Evolutionary conservation across 352 stramenopile species (phyloP).

Genomic region (Globisporangium nagaii): DNA sequence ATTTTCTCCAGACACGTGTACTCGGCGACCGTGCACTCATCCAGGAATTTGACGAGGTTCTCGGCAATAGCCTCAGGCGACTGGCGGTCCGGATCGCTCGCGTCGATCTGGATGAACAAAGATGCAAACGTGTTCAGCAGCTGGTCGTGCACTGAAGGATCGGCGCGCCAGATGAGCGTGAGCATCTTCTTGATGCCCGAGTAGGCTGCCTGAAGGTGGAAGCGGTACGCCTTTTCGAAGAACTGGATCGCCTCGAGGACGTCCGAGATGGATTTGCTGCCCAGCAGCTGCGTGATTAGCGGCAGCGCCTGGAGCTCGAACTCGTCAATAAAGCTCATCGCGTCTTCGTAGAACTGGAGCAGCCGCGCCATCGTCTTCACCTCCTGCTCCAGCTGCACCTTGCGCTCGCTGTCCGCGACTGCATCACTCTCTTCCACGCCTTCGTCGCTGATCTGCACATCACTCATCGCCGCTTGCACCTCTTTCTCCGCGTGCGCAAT

Average conservation of each 20-base stretch:
- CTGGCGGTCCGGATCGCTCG: constrained; percentile 30
- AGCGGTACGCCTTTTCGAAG: constrained; percentile 89
- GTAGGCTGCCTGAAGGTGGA: constrained; percentile 86
- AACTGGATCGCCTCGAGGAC: constrained; percentile 92
- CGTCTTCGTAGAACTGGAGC: constrained; percentile 89
- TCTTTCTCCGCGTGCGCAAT: constrained; percentile 78
- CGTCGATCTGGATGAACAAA: constrained; percentile 56
- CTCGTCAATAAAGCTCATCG: constrained; percentile 90
- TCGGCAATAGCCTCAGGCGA: constrained; percentile 45
- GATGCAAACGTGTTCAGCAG: constrained; percentile 81
- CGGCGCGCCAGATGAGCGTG: constrained; percentile 87
- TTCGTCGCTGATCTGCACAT: constrained; percentile 14
- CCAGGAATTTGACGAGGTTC: constrained; percentile 69
- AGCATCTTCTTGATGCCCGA: constrained; percentile 90
- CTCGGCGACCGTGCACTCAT: constrained; percentile 73
- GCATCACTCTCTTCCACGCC: constrained; percentile 1
- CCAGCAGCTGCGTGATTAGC: constrained; percentile 81
- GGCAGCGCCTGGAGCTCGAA: constrained; percentile 79
- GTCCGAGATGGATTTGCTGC: constrained; percentile 90
- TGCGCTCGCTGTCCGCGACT: constrained; percentile 27
- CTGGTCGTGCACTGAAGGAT: constrained; percentile 88
- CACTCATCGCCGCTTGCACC: constrained; percentile 49
- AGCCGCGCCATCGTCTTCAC: constrained; percentile 69
- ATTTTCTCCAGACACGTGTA: constrained; percentile 77
- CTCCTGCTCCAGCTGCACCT: constrained; percentile 58